phyloP scores from a whole-genome alignment of 768 basidiomycete species.

The Leccinum imitatum region DNA sequence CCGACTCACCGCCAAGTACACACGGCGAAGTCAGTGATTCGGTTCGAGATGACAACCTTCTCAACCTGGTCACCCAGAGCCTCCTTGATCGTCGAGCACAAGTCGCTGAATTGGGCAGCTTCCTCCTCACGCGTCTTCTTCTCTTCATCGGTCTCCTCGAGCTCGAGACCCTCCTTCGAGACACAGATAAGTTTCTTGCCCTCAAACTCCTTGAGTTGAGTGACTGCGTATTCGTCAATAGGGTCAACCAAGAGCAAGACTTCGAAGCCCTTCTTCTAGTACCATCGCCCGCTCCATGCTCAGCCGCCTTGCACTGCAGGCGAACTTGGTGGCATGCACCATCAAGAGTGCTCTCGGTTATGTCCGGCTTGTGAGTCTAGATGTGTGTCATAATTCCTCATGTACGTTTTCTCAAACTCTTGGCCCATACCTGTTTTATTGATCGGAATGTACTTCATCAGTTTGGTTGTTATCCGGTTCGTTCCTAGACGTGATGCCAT shows the following conservation, averaged over 20 bases:
- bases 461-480: too few relatives aligned
- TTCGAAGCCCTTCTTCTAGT: conserved; percentile 96
- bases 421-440: too few relatives aligned
- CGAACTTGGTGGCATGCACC: too few relatives aligned
- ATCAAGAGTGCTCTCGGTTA: too few relatives aligned
- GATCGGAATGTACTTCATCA: too few relatives aligned
- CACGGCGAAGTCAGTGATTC: conserved; percentile 94
- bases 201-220: conserved; percentile 99
- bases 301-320: too few relatives aligned
- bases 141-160: conserved; percentile 98
- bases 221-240: conserved; percentile 98
- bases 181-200: conserved; percentile 97
- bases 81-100: conserved; percentile 96
- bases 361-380: too few relatives aligned
- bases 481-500: too few relatives aligned
- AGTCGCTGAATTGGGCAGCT: conserved; percentile 75
- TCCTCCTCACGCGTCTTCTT: conserved; percentile 89
- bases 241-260: conserved; percentile 97
- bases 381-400: too few relatives aligned
- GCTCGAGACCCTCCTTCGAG: conserved; percentile 98
- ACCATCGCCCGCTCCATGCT: too few relatives aligned
- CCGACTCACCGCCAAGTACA: conserved; percentile 55
- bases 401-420: too few relatives aligned
- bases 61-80: conserved; percentile 99
- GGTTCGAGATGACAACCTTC: conserved; percentile 98